A percentile compares a stretch with the other conserved stretches of the same genome.
Conservation (phyloP, 164 flowering plant genomes). For the Echeveria elegans region DNA sequence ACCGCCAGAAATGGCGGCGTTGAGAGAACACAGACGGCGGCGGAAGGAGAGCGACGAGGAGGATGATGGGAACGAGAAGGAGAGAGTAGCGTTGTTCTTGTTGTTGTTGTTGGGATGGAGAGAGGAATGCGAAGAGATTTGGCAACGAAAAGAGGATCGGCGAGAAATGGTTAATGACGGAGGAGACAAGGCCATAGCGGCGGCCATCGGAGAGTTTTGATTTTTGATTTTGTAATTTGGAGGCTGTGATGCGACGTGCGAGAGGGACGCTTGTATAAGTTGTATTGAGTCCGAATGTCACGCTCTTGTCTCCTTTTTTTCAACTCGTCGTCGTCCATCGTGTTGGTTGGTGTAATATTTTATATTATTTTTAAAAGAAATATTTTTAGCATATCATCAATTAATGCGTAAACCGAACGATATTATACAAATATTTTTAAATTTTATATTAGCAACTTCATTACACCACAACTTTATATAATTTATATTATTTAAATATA, state of each 20-base stretch:
- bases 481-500: too few relatives aligned
- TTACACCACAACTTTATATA: too few relatives aligned
- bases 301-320: not conserved
- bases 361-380: too few relatives aligned
- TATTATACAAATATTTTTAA: too few relatives aligned
- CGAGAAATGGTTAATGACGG: not conserved
- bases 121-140: not conserved
- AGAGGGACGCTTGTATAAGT: not conserved
- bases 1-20: slow-evolving; percentile 15
- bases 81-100: not conserved
- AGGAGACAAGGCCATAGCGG: not conserved
- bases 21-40: slow-evolving; percentile 3
- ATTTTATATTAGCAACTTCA: too few relatives aligned
- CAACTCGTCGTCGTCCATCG: too few relatives aligned
- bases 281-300: not conserved
- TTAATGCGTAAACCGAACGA: too few relatives aligned
- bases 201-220: not conserved
- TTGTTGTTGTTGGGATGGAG: not conserved
- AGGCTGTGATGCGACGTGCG: slow-evolving; percentile 1
- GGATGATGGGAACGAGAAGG: not conserved
- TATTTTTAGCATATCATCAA: too few relatives aligned
- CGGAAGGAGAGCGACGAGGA: not conserved
- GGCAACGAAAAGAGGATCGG: not conserved
- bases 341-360: too few relatives aligned
- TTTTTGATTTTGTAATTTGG: not conserved